Conservation (phyloP, 2,329 filamentous ascomycete genomes). For the Fusarium pseudocircinatum region DNA sequence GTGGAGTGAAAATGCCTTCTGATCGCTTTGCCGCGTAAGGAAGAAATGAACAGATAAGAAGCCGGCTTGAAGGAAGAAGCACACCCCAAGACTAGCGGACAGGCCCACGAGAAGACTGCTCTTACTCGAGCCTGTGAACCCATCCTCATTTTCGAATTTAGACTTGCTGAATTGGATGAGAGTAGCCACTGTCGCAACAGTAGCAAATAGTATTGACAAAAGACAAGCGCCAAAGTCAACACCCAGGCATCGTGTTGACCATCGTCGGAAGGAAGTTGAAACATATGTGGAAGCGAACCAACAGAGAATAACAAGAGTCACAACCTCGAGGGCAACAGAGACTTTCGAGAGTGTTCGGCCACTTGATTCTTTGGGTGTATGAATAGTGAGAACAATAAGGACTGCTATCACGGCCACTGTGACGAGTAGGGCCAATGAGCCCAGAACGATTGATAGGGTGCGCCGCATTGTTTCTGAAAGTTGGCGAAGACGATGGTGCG, state of each 20-base stretch:
- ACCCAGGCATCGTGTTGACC: slow-evolving; percentile 38
- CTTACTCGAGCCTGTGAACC: slow-evolving; percentile 22
- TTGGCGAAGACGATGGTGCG: slow-evolving; percentile 4
- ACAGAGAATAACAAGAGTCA: slow-evolving; percentile 39
- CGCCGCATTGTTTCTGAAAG: slow-evolving; percentile 31
- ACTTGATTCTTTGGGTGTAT: slow-evolving; percentile 34
- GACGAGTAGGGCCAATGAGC: slow-evolving; percentile 35
- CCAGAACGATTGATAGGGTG: slow-evolving; percentile 29
- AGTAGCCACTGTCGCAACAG: slow-evolving; percentile 56
- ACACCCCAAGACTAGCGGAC: slow-evolving; percentile 56
- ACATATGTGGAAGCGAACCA: slow-evolving; percentile 49
- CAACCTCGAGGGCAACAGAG: slow-evolving; percentile 44
- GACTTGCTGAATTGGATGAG: slow-evolving; percentile 52
- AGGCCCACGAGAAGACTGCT: slow-evolving; percentile 55
- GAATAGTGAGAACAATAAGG: slow-evolving; percentile 32
- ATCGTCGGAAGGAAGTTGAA: slow-evolving; percentile 32
- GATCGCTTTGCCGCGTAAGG: slow-evolving; percentile 43
- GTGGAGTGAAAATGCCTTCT: slow-evolving; percentile 34
- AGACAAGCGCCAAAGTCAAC: slow-evolving; percentile 46
- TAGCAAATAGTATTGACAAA: slow-evolving; percentile 55
- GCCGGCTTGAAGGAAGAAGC: slow-evolving; percentile 58
- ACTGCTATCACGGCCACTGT: slow-evolving; percentile 35
- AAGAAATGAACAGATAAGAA: slow-evolving; percentile 60
- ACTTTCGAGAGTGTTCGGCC: slow-evolving; percentile 40
- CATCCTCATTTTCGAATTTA: slow-evolving; percentile 18